Evolutionary conservation across 2,329 filamentous ascomycete species (phyloP), one percentile per base, ranked within the genome.

Genomic region (Huntiella omanensis): DNA sequence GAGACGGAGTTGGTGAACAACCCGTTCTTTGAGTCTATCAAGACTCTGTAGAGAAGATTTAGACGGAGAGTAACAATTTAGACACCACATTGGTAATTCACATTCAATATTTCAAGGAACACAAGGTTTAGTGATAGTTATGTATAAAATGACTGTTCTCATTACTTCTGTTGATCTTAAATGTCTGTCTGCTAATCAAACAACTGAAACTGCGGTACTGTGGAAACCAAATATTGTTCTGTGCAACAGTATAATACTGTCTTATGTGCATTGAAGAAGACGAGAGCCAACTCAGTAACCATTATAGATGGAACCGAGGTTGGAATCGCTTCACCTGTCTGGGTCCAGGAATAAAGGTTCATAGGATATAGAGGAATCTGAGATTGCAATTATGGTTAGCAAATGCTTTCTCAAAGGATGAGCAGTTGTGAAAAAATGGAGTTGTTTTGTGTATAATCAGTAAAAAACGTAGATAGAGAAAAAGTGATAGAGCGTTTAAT

Each of bases 21-120:
- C 51, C 75, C 75, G 0, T 87, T 87, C 57, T 87, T 87, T 56
- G 69, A 80, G 54, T 73, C 72, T 6, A 65, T 76, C 36, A 72
- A 72, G 60, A 64, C 70, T 6, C 55, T 76, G 54, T 74, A 57
- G 62, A n/a, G 19, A 35, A 17, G 39, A 37, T 11, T 22, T 17
- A 35, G 32, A 47, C 5, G 11, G 22, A 8, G n/a, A 38, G 10
- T 39, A 15, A 36, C 11, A 28, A 28, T 28, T 28, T 28, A 28
- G 22, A 28, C 13, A 34, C 4, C 15, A 35, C 3, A 22, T 22
- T n/a, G 12, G 12, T 4, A 36, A n/a, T 36, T 36, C 34, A 36
- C 34, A 15, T n/a, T 16, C 4, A n/a, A 15, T 36, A n/a, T 4
- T 36, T 6, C 1, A 15, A 36, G 15, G 12, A n/a, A n/a, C 12